Evolutionary conservation across 2,329 filamentous ascomycete species (phyloP).

Genomic region (Verruconis gallopava): DNA sequence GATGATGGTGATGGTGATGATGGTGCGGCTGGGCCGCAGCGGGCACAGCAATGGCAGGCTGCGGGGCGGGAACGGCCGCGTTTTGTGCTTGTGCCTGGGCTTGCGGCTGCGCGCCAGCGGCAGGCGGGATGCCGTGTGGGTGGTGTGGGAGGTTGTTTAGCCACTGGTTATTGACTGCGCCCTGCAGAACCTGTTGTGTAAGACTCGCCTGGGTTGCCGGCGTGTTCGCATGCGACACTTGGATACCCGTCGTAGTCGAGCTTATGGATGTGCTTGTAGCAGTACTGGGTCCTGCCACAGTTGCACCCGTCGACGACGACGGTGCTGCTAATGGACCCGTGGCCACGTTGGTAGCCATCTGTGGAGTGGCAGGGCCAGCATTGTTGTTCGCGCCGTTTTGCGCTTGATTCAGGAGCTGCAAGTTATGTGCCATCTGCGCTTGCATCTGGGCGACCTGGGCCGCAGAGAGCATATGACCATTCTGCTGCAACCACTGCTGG

Average conservation of each 20-base stretch:
- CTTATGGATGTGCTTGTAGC: neutral
- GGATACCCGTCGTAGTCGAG: constrained; percentile 4
- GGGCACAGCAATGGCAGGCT: constrained; percentile 11
- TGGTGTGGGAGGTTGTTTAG: constrained; percentile 7
- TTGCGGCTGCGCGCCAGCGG: constrained; percentile 22
- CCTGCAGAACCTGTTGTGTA: constrained; percentile 15
- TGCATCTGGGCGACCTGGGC: constrained; percentile 7
- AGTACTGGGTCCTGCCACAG: neutral
- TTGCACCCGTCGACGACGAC: neutral
- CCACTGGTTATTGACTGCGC: constrained; percentile 11
- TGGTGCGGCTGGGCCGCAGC: constrained; percentile 11
- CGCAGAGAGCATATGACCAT: neutral
- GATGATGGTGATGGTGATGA: constrained; percentile 5
- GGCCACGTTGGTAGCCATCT: neutral
- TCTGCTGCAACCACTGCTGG: constrained; percentile 4
- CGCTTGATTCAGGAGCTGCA: constrained; percentile 3
- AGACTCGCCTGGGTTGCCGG: constrained; percentile 29
- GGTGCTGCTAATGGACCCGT: neutral
- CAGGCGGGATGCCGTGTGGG: constrained; percentile 4
- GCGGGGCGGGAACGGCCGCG: neutral
- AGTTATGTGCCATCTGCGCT: constrained; percentile 11
- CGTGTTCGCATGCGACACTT: constrained; percentile 20
- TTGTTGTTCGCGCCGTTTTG: neutral
- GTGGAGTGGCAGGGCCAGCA: neutral
- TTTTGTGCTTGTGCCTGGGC: constrained; percentile 21